phyloP scores from a whole-genome alignment of 2,329 filamentous ascomycete genomes.

The Fusarium praegraminearum region DNA sequence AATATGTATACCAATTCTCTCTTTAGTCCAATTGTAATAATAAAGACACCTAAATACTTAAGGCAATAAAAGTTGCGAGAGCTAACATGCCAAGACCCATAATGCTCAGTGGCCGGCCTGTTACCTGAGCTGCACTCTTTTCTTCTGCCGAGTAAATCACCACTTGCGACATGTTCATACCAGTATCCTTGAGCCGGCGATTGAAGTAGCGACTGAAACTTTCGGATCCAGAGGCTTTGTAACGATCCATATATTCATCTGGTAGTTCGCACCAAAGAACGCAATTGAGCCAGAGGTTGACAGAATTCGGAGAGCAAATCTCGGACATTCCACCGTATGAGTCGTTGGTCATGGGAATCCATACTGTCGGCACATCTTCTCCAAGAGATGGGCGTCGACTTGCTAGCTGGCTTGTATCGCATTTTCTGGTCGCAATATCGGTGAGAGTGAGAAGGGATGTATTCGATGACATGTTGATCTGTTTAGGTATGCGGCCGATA shows the following conservation, averaged over 20 bases:
- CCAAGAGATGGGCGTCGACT: not conserved
- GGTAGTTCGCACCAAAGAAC: not conserved
- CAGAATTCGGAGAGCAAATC: not conserved
- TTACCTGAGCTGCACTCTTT: accelerated
- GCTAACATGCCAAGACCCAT: not conserved
- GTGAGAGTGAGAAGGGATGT: not conserved
- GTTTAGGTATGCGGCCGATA: too few relatives aligned
- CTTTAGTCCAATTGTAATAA: too few relatives aligned
- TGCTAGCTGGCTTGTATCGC: accelerated
- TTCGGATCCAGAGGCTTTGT: not conserved
- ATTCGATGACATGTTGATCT: not conserved
- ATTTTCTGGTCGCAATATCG: not conserved
- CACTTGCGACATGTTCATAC: not conserved
- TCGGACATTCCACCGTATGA: not conserved
- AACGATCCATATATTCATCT: not conserved
- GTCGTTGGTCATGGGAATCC: not conserved
- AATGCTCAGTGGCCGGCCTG: not conserved
- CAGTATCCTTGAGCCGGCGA: not conserved
- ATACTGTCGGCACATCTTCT: not conserved
- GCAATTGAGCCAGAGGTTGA: not conserved
- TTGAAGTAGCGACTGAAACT: accelerated
- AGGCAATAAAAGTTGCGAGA: accelerated
- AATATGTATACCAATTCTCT: too few relatives aligned
- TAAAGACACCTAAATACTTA: not conserved
- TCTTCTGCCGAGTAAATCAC: not conserved